Percentiles rank a stretch among this genome's conserved stretches.
These are phyloP conservation scores for Rosa chinensis DNA, from an alignment of 306 rosid genomes.

Conservation along the genomic window DNA sequence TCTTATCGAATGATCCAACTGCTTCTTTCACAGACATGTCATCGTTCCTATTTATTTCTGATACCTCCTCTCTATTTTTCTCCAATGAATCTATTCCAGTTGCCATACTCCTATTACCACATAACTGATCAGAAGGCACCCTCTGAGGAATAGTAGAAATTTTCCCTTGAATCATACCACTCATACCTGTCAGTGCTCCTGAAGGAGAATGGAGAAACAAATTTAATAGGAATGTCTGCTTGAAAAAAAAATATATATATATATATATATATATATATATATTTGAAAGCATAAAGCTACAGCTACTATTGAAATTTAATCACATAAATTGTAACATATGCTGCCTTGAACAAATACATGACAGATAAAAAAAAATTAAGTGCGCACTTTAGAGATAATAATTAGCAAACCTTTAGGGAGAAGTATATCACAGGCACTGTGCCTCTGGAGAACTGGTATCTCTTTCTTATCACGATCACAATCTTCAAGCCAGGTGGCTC, in stretches of 20 bases:
- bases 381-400: slow-evolving; percentile 13
- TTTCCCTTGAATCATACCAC: slow-evolving; percentile 48
- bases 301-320: neutral
- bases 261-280: neutral
- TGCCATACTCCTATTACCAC: slow-evolving; percentile 31
- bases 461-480: slow-evolving; percentile 74
- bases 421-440: slow-evolving; percentile 71
- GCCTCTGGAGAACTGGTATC: slow-evolving; percentile 63
- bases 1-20: slow-evolving; percentile 36
- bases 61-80: slow-evolving; percentile 45
- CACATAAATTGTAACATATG: slow-evolving; percentile 5
- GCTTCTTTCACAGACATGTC: slow-evolving; percentile 36
- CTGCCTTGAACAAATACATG: slow-evolving; percentile 16
- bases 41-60: slow-evolving; percentile 33
- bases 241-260: slow-evolving; percentile 6
- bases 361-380: slow-evolving; percentile 10
- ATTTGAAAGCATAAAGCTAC: neutral
- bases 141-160: slow-evolving; percentile 38
- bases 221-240: slow-evolving; percentile 25
- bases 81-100: slow-evolving; percentile 46
- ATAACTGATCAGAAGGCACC: slow-evolving; percentile 38
- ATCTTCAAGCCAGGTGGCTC: slow-evolving; percentile 83
- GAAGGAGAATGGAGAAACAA: slow-evolving; percentile 31
- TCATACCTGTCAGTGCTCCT: slow-evolving; percentile 47
- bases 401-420: slow-evolving; percentile 67